These are phyloP conservation scores for Thinopyrum obtusiflorum DNA, from an alignment of 202 grass and related monocot genomes.

Conservation along the genomic window DNA sequence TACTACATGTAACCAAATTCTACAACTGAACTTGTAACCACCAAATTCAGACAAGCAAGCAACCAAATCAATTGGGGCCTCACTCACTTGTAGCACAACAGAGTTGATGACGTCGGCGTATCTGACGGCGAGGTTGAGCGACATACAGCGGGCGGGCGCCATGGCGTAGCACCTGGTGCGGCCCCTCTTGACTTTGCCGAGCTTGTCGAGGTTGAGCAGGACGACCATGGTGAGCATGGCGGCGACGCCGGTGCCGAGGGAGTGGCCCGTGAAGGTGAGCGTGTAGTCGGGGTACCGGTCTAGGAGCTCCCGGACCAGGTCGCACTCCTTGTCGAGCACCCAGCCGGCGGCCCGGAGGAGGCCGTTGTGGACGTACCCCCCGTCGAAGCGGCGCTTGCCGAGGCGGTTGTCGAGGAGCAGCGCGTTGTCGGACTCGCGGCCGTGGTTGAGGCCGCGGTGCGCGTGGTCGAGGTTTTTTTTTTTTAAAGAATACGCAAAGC, in stretches of 20 bases:
- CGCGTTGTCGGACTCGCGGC: conserved; percentile 79
- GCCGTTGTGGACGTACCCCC: conserved; percentile 91
- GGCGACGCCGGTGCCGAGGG: conserved; percentile 70
- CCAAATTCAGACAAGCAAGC: too few species aligned
- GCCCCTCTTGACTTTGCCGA: conserved; percentile 49
- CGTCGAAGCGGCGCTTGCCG: conserved; percentile 83
- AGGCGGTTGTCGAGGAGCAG: conserved; percentile 86
- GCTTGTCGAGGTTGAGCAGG: conserved; percentile 74
- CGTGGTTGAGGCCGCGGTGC: conserved; percentile 74
- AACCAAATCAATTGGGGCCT: background rate
- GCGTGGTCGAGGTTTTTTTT: conserved; percentile 14
- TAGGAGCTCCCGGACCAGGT: conserved; percentile 64
- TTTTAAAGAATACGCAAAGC: too few species aligned
- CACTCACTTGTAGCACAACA: conserved; percentile 67
- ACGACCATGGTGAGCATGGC: conserved; percentile 84
- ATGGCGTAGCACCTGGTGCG: conserved; percentile 69
- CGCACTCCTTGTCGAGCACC: conserved; percentile 76
- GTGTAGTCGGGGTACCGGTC: conserved; percentile 57
- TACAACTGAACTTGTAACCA: too few species aligned
- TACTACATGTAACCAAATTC: too few species aligned
- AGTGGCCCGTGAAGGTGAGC: conserved; percentile 88
- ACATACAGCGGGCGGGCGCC: conserved; percentile 79
- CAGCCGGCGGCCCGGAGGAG: conserved; percentile 76
- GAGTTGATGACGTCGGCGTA: conserved; percentile 93
- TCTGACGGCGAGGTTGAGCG: conserved; percentile 79